Percentiles rank a stretch among this genome's conserved stretches.
Evolutionary conservation across 371 early-diverging fungal genomes (phyloP).

Genomic region (Mortierella sp.): DNA sequence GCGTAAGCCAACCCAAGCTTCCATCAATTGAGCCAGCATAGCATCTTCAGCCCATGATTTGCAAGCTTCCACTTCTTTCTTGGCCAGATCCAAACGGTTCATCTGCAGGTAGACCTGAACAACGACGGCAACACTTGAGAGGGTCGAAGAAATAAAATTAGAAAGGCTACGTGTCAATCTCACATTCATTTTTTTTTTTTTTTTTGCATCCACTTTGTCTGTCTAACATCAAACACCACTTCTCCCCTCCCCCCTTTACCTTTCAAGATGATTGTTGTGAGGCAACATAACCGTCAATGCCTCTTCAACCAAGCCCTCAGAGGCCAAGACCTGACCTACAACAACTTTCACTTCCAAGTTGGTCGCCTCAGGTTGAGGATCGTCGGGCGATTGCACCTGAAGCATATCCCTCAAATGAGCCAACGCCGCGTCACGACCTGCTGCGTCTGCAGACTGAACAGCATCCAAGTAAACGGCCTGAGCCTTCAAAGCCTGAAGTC

Average conservation of each 20-base stretch:
- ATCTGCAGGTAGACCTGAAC: slow-evolving; percentile 83
- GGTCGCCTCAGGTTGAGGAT: slow-evolving; percentile 33
- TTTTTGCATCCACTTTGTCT: background rate
- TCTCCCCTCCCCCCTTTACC: slow-evolving; percentile 62
- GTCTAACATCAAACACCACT: no score
- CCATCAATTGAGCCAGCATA: slow-evolving; percentile 89
- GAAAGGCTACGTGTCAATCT: slow-evolving; percentile 17
- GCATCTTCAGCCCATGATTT: slow-evolving; percentile 93
- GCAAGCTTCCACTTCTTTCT: slow-evolving; percentile 75
- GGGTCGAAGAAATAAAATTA: background rate
- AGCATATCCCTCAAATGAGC: slow-evolving; percentile 43
- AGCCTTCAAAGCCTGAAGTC: slow-evolving; percentile 50
- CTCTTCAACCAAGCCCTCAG: slow-evolving; percentile 62
- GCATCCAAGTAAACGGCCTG: slow-evolving; percentile 52
- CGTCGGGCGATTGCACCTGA: slow-evolving; percentile 33
- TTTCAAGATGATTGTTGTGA: slow-evolving; percentile 83
- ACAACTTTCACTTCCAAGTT: slow-evolving; percentile 56
- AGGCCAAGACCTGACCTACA: slow-evolving; percentile 60
- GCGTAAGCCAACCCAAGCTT: slow-evolving; percentile 88
- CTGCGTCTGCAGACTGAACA: slow-evolving; percentile 45
- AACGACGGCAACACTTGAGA: slow-evolving; percentile 74
- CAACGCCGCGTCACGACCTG: slow-evolving; percentile 45
- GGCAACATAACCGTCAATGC: slow-evolving; percentile 74
- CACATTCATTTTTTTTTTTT: background rate
- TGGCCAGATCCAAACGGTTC: slow-evolving; percentile 89